Percentiles rank a stretch among this genome's conserved stretches.
Evolutionary conservation across 495 filamentous ascomycete species (phyloP).

Genomic region (Viridothelium virens): DNA sequence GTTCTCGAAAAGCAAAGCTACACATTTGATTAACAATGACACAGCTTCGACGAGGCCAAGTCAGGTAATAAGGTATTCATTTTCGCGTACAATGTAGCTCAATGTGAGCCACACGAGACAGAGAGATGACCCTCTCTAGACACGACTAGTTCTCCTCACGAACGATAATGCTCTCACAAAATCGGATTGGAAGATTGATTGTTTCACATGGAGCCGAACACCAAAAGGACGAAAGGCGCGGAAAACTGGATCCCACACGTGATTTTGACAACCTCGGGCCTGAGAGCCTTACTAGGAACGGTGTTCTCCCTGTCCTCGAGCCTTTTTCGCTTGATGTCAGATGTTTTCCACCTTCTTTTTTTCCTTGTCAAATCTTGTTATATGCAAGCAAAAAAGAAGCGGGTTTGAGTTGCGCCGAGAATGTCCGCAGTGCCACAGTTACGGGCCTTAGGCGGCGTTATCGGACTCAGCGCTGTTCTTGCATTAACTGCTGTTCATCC

Average conservation of each 20-base stretch:
- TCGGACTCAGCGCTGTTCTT: not conserved
- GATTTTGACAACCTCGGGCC: not conserved
- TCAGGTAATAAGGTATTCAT: too few species aligned
- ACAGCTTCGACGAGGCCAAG: too few species aligned
- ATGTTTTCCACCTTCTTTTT: not conserved
- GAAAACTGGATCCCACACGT: not conserved
- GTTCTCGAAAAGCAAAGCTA: too few species aligned
- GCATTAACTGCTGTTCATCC: slow-evolving; percentile 4
- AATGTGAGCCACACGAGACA: too few species aligned
- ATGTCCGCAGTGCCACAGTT: slow-evolving; percentile 8
- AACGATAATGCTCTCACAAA: not conserved
- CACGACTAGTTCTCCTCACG: not conserved
- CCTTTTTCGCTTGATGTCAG: not conserved
- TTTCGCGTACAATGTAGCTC: too few species aligned
- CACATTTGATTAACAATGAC: too few species aligned
- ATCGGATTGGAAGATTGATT: not conserved
- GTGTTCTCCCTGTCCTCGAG: not conserved
- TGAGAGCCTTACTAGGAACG: not conserved
- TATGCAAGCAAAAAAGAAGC: too few species aligned
- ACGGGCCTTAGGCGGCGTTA: slow-evolving; percentile 2
- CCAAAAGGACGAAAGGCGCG: not conserved
- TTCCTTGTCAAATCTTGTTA: not conserved
- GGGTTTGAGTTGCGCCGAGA: not conserved
- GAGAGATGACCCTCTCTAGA: not conserved
- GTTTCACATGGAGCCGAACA: slow-evolving; percentile 4